Base-by-base conservation (phyloP, 805 yeast genomes). In the Teunomyces funiuensis region DNA sequence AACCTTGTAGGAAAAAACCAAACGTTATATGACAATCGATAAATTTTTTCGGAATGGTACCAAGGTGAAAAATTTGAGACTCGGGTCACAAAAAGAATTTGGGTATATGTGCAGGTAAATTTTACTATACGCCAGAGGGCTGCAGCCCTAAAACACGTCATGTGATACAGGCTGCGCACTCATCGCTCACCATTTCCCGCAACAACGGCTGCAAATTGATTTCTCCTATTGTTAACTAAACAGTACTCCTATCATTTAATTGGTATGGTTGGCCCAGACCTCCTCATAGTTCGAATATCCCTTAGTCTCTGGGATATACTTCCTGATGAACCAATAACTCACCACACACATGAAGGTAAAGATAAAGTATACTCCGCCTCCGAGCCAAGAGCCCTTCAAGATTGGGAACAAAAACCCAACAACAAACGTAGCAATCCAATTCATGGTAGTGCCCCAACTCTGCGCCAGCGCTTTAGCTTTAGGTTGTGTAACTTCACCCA, bases 341-440 rank as follows among this genome's bases (percentile, higher is more conserved):
- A 65, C 38, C 1, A 63, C 64, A 52, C 90, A 79, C 50, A 79
- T 73, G 3, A 62, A 41, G 0, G 90, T 80, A 61, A 93, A 90
- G 7, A 87, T 57, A 42, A 80, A 69, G 66, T 87, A 93, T 20
- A 85, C 88, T 36, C 77, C 79, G 0, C 96, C 89, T 7, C 96
- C 97, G 28, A 90, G 59, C 42, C 62, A 47, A 4, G 63, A 53
- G 10, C 67, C 63, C 58, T 83, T 81, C 18, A 86, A 59, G 3
- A 83, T 63, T 1, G 99, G 99, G 72, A 93, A 91, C 15, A 81
- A 56, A 47, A 74, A 84, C 1, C 96, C 97, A 23, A 88, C 80
- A 0, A 82, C 51, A 55, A 93, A 91, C 0, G 97, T 88, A 7
- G 96, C 85, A 8, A 87, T 52, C 97, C 97, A 91, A 60, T 91